Conservation (phyloP, 805 yeast genomes). For the Scheffersomyces amazonensis region DNA sequence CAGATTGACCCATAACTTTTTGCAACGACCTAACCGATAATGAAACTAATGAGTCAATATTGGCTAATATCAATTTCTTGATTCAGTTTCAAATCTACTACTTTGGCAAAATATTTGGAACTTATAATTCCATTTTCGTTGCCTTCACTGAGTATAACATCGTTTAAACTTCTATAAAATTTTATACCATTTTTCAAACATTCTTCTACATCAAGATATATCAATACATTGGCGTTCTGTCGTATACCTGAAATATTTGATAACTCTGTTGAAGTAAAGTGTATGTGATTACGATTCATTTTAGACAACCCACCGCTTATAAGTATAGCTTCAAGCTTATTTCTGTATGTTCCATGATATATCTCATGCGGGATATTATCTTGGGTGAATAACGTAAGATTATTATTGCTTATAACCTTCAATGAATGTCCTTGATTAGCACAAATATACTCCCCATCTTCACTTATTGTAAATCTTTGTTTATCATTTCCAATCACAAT, state of each 20-base stretch:
- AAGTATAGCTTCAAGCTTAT: conserved; percentile 48
- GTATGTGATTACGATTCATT: conserved; percentile 84
- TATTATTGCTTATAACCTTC: conserved; percentile 38
- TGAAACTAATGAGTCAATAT: background rate
- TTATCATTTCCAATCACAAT: conserved; percentile 69
- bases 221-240: conserved; percentile 49
- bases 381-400: conserved; percentile 32
- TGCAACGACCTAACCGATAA: background rate
- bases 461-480: conserved; percentile 58
- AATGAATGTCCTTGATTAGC: conserved; percentile 95
- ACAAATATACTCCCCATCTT: conserved; percentile 45
- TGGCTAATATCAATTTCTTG: conserved; percentile 1
- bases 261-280: conserved; percentile 61
- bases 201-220: conserved; percentile 57
- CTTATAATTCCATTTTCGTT: conserved; percentile 51
- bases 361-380: conserved; percentile 49
- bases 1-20: too few species aligned
- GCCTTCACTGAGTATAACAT: conserved; percentile 71
- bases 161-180: conserved; percentile 66
- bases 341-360: conserved; percentile 76
- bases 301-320: conserved; percentile 53
- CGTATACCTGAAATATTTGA: conserved; percentile 71
- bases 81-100: conserved; percentile 14
- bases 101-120: conserved; percentile 36
- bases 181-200: conserved; percentile 41